Conservation (phyloP, 345 rosid genomes). For the Ceriops zippeliana region DNA sequence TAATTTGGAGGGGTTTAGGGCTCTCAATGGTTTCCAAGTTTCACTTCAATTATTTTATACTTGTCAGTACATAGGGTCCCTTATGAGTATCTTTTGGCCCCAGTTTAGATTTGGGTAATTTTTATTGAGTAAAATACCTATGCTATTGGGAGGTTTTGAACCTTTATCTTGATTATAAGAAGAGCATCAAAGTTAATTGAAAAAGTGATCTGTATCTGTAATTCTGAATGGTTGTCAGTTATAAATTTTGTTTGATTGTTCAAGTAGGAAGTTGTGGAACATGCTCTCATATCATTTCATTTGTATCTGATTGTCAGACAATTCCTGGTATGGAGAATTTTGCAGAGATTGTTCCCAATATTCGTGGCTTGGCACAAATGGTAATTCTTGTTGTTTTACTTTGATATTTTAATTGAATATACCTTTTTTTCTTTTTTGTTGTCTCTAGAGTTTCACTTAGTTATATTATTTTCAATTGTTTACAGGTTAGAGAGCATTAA, state of each 20-base stretch:
- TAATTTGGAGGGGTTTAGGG: too few relatives aligned
- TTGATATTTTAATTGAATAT: background rate
- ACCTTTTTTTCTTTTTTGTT: too few relatives aligned
- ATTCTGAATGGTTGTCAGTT: background rate
- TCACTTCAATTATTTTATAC: background rate
- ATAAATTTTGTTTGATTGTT: background rate
- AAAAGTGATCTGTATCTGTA: background rate
- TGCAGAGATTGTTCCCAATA: conserved; percentile 50
- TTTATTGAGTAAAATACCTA: background rate
- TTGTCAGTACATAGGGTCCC: background rate
- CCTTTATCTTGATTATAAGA: background rate
- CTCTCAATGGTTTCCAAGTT: background rate
- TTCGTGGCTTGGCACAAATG: conserved; percentile 94
- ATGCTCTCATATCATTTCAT: conserved; percentile 1
- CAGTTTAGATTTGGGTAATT: background rate
- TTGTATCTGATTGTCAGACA: conserved; percentile 44
- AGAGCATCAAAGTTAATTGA: too few relatives aligned
- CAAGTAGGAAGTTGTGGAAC: background rate
- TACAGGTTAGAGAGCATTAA: conserved; percentile 94
- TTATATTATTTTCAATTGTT: conserved; percentile 10
- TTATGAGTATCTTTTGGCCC: background rate
- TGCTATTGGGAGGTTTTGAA: background rate
- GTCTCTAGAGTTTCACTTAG: conserved; percentile 1
- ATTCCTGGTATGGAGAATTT: conserved; percentile 84
- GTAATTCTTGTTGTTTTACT: conserved; percentile 35